These are phyloP conservation scores for Aspergillus caelatus DNA, from an alignment of 2,329 filamentous ascomycete genomes.

Conservation along the genomic window DNA sequence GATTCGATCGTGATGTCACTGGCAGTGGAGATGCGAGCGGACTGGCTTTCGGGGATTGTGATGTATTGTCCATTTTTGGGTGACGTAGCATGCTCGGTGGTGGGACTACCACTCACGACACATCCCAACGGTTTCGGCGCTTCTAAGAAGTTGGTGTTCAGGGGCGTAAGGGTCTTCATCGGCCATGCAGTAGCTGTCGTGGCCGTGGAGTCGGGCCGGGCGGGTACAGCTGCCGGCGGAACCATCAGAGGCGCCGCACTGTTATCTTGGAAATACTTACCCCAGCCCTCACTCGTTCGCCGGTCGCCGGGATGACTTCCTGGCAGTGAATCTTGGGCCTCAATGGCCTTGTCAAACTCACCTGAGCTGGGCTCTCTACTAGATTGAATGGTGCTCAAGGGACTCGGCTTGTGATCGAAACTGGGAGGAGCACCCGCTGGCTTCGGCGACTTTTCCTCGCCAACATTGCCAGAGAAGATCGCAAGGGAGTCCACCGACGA, in stretches of 20 bases:
- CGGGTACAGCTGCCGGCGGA: conserved; percentile 23
- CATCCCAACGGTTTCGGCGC: conserved; percentile 42
- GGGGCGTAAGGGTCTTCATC: conserved; percentile 36
- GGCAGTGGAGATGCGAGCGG: conserved; percentile 48
- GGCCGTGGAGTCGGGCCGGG: conserved; percentile 40
- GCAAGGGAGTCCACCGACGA: conserved; percentile 43
- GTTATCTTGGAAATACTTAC: conserved; percentile 51
- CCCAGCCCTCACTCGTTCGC: conserved; percentile 52
- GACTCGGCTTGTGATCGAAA: conserved; percentile 29
- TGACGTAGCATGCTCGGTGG: conserved; percentile 37
- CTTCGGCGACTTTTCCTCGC: conserved; percentile 36
- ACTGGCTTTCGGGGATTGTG: conserved; percentile 42
- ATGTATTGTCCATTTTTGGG: conserved; percentile 32
- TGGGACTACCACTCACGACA: conserved; percentile 48
- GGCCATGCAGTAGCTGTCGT: conserved; percentile 47
- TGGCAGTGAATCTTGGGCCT: conserved; percentile 18
- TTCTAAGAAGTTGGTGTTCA: conserved; percentile 42
- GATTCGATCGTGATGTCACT: conserved; percentile 43
- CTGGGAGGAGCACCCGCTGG: conserved; percentile 23
- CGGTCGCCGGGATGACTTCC: conserved; percentile 38
- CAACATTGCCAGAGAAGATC: conserved; percentile 43
- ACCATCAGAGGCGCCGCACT: conserved; percentile 27
- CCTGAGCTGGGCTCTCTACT: conserved; percentile 25
- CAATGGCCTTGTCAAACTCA: conserved; percentile 23
- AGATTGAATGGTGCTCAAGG: conserved; percentile 34